Percentiles rank a stretch among this genome's conserved stretches.
Conservation (phyloP, 1,139 yeast species). For the Kurtzmaniella natalensis region DNA sequence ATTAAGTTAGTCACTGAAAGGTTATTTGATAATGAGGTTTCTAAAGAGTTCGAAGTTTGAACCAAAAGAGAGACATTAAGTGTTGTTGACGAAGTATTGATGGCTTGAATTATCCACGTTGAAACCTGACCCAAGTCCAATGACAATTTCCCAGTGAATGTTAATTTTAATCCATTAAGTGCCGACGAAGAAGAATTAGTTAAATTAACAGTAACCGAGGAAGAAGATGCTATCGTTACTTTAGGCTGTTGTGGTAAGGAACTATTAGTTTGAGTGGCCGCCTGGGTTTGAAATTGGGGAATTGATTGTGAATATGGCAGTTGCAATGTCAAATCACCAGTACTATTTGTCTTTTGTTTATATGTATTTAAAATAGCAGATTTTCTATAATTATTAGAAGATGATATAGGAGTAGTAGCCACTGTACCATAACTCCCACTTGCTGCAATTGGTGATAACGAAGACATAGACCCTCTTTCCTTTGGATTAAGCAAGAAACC, state of each 20-base stretch:
- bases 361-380: conserved; percentile 4
- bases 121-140: conserved; percentile 58
- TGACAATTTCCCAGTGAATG: conserved; percentile 61
- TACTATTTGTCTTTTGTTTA: not conserved
- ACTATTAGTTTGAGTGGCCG: too few species aligned
- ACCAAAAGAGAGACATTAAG: conserved; percentile 42
- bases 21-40: conserved; percentile 11
- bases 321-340: not conserved
- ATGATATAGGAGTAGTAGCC: not conserved
- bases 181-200: conserved; percentile 28
- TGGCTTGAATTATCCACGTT: conserved; percentile 64
- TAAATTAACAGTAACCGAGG: conserved; percentile 43
- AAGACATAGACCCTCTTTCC: not conserved
- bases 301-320: conserved; percentile 1
- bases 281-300: conserved; percentile 9
- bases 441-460: not conserved
- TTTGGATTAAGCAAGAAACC: not conserved
- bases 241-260: conserved; percentile 6
- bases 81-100: conserved; percentile 49
- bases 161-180: conserved; percentile 49
- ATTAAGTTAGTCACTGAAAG: conserved; percentile 7
- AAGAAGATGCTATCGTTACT: conserved; percentile 22
- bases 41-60: conserved; percentile 17
- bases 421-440: not conserved
- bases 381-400: not conserved